Percentiles rank a stretch among this genome's conserved stretches.
These are phyloP conservation scores for Bimuria novae-zelandiae DNA, from an alignment of 2,329 filamentous ascomycete species.

Conservation along the genomic window DNA sequence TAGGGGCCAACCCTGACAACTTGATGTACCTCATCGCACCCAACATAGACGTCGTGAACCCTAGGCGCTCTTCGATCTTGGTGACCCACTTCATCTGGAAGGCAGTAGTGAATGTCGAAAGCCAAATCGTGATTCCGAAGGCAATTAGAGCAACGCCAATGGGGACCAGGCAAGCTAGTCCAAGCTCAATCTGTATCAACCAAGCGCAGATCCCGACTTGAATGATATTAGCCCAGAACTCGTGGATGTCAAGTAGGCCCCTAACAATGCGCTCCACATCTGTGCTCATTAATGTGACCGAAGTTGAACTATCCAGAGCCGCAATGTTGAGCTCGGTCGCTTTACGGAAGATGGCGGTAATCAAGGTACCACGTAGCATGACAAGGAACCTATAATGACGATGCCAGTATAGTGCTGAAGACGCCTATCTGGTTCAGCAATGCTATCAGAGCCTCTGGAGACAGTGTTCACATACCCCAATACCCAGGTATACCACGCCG, in stretches of 20 bases:
- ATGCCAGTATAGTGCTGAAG: conserved; percentile 34
- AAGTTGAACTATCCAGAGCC: conserved; percentile 37
- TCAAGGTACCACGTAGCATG: conserved; percentile 49
- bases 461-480: conserved; percentile 40
- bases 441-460: conserved; percentile 10
- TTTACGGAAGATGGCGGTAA: conserved; percentile 58
- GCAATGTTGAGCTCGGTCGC: conserved; percentile 42
- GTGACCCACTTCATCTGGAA: conserved; percentile 51
- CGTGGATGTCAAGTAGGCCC: conserved; percentile 35
- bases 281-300: conserved; percentile 53
- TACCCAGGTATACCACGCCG: conserved; percentile 48
- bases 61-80: conserved; percentile 55
- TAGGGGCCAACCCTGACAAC: conserved; percentile 53
- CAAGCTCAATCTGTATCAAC: conserved; percentile 48
- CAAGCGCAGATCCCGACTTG: conserved; percentile 54
- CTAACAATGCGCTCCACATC: conserved; percentile 52
- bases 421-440: conserved; percentile 29
- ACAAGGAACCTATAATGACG: conserved; percentile 25
- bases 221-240: conserved; percentile 50
- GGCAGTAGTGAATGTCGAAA: conserved; percentile 47
- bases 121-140: conserved; percentile 43
- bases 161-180: conserved; percentile 52
- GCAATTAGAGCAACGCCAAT: conserved; percentile 46
- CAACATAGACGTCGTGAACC: conserved; percentile 52
- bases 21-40: conserved; percentile 59